Percentiles rank a stretch among this genome's conserved stretches.
Evolutionary conservation across 2,329 filamentous ascomycete genomes (phyloP).

Genomic region (Leptographium lundbergii): DNA sequence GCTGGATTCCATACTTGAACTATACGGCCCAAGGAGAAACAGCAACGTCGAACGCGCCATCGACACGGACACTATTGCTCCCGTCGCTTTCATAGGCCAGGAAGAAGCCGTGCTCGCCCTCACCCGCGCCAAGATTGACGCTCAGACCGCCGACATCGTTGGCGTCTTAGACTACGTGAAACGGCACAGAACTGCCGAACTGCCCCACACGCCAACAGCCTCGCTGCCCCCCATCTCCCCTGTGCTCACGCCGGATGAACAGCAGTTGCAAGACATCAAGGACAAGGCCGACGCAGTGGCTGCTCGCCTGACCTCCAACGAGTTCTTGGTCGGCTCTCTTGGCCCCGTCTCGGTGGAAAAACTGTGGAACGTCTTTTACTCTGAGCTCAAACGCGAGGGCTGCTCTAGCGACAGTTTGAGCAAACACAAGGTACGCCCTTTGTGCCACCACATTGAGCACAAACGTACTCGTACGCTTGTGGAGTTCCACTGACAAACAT

Average conservation of each 20-base stretch:
- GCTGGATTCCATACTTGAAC: conserved; percentile 39
- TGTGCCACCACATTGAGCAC: background rate
- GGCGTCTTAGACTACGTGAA: conserved; percentile 46
- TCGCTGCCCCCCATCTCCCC: conserved; percentile 4
- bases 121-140: conserved; percentile 32
- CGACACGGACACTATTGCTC: conserved; percentile 7
- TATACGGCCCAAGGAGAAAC: conserved; percentile 20
- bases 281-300: conserved; percentile 49
- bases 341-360: conserved; percentile 26
- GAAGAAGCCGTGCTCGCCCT: conserved; percentile 28
- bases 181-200: conserved; percentile 31
- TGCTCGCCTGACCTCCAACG: conserved; percentile 30
- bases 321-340: conserved; percentile 15
- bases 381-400: conserved; percentile 45
- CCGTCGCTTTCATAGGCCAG: conserved; percentile 15
- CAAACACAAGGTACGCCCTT: conserved; percentile 39
- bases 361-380: conserved; percentile 45
- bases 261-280: conserved; percentile 40
- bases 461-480: no score
- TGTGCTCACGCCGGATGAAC: conserved; percentile 20
- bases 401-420: conserved; percentile 42
- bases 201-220: conserved; percentile 12
- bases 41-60: background rate
- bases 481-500: background rate
- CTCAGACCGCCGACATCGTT: conserved; percentile 40